Percentiles rank a stretch among this genome's conserved stretches.
Evolutionary conservation across 768 basidiomycete species (phyloP).

Genomic region (Albatrellus ellisii): DNA sequence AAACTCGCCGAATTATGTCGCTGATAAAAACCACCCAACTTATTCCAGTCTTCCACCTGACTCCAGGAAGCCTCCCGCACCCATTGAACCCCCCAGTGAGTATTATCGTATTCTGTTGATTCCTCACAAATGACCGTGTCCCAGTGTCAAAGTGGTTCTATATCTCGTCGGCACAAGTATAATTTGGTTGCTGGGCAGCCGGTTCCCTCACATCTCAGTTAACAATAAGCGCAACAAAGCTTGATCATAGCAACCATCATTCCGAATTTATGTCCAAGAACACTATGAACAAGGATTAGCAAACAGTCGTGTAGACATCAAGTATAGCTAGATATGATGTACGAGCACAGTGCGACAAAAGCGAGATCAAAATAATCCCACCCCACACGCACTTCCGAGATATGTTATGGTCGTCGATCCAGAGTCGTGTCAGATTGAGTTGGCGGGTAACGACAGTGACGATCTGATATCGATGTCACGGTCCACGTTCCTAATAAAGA

Average conservation of each 20-base stretch:
- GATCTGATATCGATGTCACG: conserved; percentile 83
- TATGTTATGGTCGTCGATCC: no score
- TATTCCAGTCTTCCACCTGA: conserved; percentile 63
- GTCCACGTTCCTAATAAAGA: conserved; percentile 66
- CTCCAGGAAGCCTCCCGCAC: conserved; percentile 73
- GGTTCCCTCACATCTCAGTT: no score
- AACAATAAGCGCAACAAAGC: no score
- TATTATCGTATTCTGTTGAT: conserved; percentile 5
- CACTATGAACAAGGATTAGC: no score
- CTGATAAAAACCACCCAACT: conserved; percentile 42
- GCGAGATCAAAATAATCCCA: no score
- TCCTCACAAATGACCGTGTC: conserved; percentile 1
- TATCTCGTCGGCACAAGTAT: conserved; percentile 82
- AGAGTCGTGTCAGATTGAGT: conserved; percentile 36
- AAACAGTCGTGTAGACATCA: no score
- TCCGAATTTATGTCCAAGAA: no score
- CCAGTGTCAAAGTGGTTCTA: conserved; percentile 90
- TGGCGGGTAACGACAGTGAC: conserved; percentile 81
- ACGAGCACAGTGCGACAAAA: no score
- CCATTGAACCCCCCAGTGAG: conserved; percentile 84
- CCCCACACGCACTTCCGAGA: no score
- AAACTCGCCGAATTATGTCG: conserved; percentile 62
- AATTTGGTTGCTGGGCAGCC: conserved; percentile 3
- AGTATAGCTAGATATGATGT: no score
- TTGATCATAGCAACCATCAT: no score